These are phyloP conservation scores for Claviceps sp. DNA, from an alignment of 2,329 filamentous ascomycete genomes.

Conservation along the genomic window DNA sequence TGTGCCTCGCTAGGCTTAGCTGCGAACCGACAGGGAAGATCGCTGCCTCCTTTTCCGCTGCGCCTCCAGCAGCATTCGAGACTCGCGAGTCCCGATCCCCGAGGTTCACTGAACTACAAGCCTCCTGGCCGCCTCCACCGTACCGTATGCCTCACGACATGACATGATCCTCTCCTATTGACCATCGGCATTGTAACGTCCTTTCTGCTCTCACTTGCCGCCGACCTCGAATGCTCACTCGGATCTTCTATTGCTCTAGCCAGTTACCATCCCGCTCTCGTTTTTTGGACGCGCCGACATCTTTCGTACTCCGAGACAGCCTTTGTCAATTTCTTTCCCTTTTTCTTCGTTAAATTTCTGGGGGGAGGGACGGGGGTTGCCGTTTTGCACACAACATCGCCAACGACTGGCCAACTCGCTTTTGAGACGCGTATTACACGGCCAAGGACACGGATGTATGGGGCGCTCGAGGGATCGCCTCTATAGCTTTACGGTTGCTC, in stretches of 20 bases:
- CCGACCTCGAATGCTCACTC: not conserved
- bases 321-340: not conserved
- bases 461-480: constrained; percentile 1
- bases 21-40: not conserved
- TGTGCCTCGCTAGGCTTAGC: not conserved
- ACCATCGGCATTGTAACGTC: not conserved
- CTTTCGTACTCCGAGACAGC: not conserved
- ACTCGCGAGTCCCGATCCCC: not conserved
- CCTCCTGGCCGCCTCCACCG: not conserved
- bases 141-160: not conserved
- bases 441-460: constrained; percentile 1
- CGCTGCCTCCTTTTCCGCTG: constrained; percentile 1
- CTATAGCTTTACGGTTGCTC: not conserved
- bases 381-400: not conserved
- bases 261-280: not conserved
- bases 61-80: not conserved
- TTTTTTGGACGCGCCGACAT: not conserved
- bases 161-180: not conserved
- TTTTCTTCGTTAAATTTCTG: not conserved
- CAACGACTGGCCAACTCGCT: not conserved
- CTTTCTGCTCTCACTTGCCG: not conserved
- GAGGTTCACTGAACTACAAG: not conserved
- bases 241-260: not conserved
- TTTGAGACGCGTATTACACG: not conserved
- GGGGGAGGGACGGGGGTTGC: not conserved